Conservation (phyloP, 805 yeast species). For the Nakazawaea populi region DNA sequence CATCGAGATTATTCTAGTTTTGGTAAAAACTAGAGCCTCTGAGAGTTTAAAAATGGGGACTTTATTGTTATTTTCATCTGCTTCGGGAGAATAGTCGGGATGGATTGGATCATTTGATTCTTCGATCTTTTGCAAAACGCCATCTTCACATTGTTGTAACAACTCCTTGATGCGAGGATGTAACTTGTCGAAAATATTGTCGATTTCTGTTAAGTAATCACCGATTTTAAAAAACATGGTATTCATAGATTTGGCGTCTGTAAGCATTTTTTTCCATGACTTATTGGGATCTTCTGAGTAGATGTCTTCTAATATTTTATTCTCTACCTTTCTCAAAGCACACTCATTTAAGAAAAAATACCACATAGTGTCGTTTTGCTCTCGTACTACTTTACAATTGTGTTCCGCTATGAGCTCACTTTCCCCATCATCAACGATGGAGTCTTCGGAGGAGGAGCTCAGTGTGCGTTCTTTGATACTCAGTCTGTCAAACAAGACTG, state of each 20-base stretch:
- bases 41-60: slow-evolving; percentile 22
- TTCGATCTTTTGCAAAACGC: slow-evolving; percentile 20
- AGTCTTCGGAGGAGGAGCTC: not conserved
- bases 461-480: not conserved
- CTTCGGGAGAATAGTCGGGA: slow-evolving; percentile 24
- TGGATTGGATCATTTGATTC: not conserved
- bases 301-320: slow-evolving; percentile 28
- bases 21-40: slow-evolving; percentile 32
- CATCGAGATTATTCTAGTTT: slow-evolving; percentile 29
- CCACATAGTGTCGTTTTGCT: slow-evolving; percentile 26
- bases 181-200: slow-evolving; percentile 31
- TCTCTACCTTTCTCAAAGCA: slow-evolving; percentile 34
- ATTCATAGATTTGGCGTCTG: not conserved
- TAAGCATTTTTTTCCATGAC: slow-evolving; percentile 6
- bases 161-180: slow-evolving; percentile 22
- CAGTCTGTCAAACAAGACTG: slow-evolving; percentile 5
- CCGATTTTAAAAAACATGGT: slow-evolving; percentile 3
- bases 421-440: slow-evolving; percentile 3
- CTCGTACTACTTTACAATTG: slow-evolving; percentile 18
- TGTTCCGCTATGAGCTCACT: slow-evolving; percentile 1
- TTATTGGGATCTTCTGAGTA: slow-evolving; percentile 24
- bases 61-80: slow-evolving; percentile 25
- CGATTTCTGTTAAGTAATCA: slow-evolving; percentile 29
- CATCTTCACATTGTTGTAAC: slow-evolving; percentile 10
- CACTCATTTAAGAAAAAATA: slow-evolving; percentile 32